phyloP scores from a whole-genome alignment of 2,329 filamentous ascomycete species.

The Paecilomyces formosus region DNA sequence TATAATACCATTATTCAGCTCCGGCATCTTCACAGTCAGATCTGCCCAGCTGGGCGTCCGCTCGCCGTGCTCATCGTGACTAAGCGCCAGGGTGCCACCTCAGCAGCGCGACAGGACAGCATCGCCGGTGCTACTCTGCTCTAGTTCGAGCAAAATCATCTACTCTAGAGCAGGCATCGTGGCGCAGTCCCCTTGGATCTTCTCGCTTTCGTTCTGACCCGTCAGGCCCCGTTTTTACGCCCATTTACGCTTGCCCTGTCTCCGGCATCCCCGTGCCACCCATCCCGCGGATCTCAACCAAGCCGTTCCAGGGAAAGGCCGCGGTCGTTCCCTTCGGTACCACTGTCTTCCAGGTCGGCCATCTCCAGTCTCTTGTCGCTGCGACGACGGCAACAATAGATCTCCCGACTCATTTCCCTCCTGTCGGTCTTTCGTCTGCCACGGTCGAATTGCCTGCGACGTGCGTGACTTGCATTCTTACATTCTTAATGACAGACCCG shows the following conservation, averaged over 20 bases:
- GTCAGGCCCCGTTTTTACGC: background rate
- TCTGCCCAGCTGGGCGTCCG: background rate
- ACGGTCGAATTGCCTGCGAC: background rate
- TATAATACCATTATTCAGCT: background rate
- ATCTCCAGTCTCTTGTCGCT: background rate
- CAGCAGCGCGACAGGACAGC: background rate
- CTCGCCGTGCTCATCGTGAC: background rate
- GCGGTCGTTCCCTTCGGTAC: background rate
- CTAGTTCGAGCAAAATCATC: too few species aligned
- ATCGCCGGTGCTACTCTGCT: background rate
- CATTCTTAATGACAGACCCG: background rate
- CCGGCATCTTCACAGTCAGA: background rate
- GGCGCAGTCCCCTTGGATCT: slow-evolving; percentile 2
- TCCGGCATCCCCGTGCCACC: background rate
- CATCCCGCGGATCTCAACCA: background rate
- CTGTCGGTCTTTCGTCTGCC: background rate
- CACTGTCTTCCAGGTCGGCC: background rate
- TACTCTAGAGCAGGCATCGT: slow-evolving; percentile 1
- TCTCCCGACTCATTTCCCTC: background rate
- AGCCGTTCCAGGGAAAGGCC: background rate
- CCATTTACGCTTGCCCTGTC: background rate
- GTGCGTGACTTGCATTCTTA: background rate
- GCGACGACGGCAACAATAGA: background rate
- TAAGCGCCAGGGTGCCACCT: background rate
- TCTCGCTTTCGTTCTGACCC: background rate